Conservation (phyloP, 805 yeast species). For the Spathaspora hagerdaliae region DNA sequence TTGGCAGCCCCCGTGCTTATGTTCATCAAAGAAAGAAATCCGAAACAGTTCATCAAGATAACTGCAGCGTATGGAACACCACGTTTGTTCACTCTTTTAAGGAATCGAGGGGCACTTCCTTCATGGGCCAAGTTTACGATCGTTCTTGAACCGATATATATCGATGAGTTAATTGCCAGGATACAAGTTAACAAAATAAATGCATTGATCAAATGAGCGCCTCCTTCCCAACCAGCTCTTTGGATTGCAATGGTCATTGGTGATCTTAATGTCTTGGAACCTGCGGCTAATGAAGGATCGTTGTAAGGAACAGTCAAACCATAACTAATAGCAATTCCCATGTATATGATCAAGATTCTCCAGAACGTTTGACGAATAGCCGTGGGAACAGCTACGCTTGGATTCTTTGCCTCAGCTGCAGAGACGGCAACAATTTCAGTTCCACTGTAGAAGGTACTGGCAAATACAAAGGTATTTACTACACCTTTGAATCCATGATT, state of each 20-base stretch:
- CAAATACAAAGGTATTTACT: slow-evolving; percentile 55
- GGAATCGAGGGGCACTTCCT: slow-evolving; percentile 55
- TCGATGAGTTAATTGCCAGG: slow-evolving; percentile 66
- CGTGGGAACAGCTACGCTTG: slow-evolving; percentile 51
- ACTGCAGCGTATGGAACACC: slow-evolving; percentile 69
- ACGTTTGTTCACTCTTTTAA: slow-evolving; percentile 46
- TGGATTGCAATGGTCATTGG: slow-evolving; percentile 38
- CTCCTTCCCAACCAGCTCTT: slow-evolving; percentile 40
- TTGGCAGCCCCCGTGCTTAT: slow-evolving; percentile 54
- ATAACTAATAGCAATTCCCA: slow-evolving; percentile 51
- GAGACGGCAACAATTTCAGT: slow-evolving; percentile 55
- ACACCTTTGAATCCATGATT: slow-evolving; percentile 50
- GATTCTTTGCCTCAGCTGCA: slow-evolving; percentile 61
- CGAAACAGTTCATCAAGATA: slow-evolving; percentile 49
- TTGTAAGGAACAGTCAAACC: slow-evolving; percentile 59
- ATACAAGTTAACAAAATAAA: slow-evolving; percentile 60
- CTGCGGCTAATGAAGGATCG: slow-evolving; percentile 36
- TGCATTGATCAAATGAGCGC: slow-evolving; percentile 55
- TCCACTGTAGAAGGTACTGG: slow-evolving; percentile 58
- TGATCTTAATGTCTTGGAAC: slow-evolving; percentile 41
- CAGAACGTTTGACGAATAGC: slow-evolving; percentile 55
- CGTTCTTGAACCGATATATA: slow-evolving; percentile 67
- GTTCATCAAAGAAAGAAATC: slow-evolving; percentile 52
- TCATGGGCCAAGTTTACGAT: slow-evolving; percentile 60
- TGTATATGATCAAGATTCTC: slow-evolving; percentile 50